Evolutionary conservation across 2,329 filamentous ascomycete species (phyloP), one percentile per base, ranked within the genome.

Genomic region (Aspergillus vadensis): DNA sequence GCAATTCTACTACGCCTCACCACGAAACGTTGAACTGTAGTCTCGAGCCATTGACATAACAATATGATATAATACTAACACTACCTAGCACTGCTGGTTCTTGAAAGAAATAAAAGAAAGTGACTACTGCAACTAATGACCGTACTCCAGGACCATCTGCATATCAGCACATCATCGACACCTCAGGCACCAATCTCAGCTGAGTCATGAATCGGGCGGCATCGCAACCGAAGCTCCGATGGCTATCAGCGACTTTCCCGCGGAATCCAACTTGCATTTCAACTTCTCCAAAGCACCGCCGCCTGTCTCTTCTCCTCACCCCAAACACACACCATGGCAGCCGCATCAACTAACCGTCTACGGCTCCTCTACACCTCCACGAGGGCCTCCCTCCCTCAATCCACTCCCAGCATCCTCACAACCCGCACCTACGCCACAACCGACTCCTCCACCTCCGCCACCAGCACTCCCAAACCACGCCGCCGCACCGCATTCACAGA

Each of bases 401-500:
- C 59, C 32, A 36, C 32, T 2, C 32, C 32, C 8, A 59, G 64
- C 8, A 43, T 61, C 30, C 25, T 66, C 59, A 43, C 65, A 36
- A 54, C 67, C 12, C 59, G 69, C 58, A 59, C 59, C 55, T 79
- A 79, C 58, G 77, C 77, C 38, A 79, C 77, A n/a, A 75, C 76
- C 19, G 72, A 72, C 58, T 65, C 70, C 44, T 70, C 73, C 9
- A 74, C 73, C 64, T 73, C 74, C 59, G 73, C 67, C 44, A 68
- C 69, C 62, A 70, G 69, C 61, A 65, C 69, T 8, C 89, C 79
- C 69, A 90, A 88, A 7, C 75, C 77, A 57, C 83, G 82, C 65
- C 89, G 76, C 59, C 78, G 75, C 30, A 88, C 85, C 14, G 76
- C 78, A 2, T 89, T 90, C 75, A 80, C 77, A 63, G 86, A 89